Evolutionary conservation across 495 filamentous ascomycete genomes (phyloP).

Genomic region (Filosporella fistucella): DNA sequence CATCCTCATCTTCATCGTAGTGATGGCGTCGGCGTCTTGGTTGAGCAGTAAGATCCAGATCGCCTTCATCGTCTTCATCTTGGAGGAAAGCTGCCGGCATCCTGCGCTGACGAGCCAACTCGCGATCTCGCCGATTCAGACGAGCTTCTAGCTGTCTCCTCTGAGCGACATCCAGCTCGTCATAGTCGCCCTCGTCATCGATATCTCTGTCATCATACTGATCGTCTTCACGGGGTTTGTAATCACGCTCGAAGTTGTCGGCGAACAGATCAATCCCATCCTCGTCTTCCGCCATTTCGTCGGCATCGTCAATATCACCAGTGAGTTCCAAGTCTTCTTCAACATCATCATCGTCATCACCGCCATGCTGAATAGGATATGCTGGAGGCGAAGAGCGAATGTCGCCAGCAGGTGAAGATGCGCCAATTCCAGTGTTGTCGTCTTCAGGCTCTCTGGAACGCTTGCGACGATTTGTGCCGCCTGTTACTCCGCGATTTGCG

Average conservation of each 20-base stretch:
- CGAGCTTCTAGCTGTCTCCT: conserved; percentile 80
- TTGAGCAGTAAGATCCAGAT: conserved; percentile 77
- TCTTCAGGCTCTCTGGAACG: conserved; percentile 77
- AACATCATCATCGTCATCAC: conserved; percentile 66
- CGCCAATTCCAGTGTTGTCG: conserved; percentile 60
- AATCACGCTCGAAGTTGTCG: conserved; percentile 85
- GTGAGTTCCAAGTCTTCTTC: conserved; percentile 66
- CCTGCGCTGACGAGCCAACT: conserved; percentile 66
- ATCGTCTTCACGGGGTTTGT: conserved; percentile 56
- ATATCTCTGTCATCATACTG: conserved; percentile 69
- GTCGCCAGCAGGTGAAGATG: conserved; percentile 61
- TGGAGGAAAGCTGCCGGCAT: conserved; percentile 83
- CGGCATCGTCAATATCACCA: conserved; percentile 92
- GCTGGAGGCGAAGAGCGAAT: conserved; percentile 43
- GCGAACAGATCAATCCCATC: conserved; percentile 90
- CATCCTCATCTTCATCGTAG: conserved; percentile 92
- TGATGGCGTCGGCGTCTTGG: conserved; percentile 73
- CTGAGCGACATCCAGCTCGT: conserved; percentile 61
- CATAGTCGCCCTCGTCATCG: conserved; percentile 76
- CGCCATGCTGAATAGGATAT: conserved; percentile 47
- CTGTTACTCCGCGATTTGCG: conserved; percentile 68
- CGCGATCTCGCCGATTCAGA: conserved; percentile 77
- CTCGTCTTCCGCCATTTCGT: conserved; percentile 95
- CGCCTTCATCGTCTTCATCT: conserved; percentile 83
- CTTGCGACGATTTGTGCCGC: conserved; percentile 64